phyloP scores from a whole-genome alignment of 2,329 filamentous ascomycete species.

The Coniella lustricola region DNA sequence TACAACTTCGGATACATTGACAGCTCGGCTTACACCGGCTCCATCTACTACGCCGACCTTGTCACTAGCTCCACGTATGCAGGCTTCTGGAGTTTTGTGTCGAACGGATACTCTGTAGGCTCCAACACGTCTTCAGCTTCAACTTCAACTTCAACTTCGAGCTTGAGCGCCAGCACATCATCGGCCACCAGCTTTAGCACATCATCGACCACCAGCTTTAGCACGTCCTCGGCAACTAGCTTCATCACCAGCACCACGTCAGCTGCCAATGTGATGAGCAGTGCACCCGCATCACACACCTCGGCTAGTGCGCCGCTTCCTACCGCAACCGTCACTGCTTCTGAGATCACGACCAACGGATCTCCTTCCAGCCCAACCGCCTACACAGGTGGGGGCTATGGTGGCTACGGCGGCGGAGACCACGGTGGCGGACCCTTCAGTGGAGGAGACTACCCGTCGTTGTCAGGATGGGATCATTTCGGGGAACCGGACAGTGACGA shows the following conservation, averaged over 20 bases:
- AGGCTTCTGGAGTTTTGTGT: slow-evolving; percentile 52
- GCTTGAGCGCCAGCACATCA: no score
- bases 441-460: neutral
- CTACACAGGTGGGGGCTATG: neutral
- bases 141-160: neutral
- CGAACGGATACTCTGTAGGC: slow-evolving; percentile 38
- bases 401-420: neutral
- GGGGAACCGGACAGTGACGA: no score
- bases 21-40: slow-evolving; percentile 43
- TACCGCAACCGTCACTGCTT: neutral
- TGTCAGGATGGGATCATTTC: neutral
- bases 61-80: slow-evolving; percentile 36
- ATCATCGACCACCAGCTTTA: neutral
- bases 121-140: neutral
- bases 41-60: slow-evolving; percentile 39
- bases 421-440: neutral
- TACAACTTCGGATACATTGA: slow-evolving; percentile 55
- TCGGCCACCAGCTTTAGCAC: neutral
- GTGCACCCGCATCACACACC: no score
- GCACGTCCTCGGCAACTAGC: neutral
- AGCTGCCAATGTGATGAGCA: no score
- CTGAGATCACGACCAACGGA: neutral
- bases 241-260: no score
- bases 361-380: neutral
- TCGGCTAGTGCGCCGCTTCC: no score